These are phyloP conservation scores for Leonotis leonurus DNA, from an alignment of 257 asterid genomes.

Conservation along the genomic window DNA sequence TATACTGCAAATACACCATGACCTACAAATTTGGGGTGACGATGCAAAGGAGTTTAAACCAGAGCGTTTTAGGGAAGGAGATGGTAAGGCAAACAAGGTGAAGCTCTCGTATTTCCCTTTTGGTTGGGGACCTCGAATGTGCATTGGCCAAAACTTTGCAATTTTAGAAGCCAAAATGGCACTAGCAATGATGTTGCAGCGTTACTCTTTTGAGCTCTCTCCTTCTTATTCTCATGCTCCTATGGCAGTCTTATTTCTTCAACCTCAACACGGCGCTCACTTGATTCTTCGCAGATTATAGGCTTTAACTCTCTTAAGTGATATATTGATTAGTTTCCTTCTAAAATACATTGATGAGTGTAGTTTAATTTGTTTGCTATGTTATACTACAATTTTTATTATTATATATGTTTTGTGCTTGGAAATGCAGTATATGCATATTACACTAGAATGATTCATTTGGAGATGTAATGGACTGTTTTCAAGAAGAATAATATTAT, in stretches of 20 bases:
- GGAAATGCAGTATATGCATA: too few relatives aligned
- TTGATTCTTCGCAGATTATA: slow-evolving; percentile 18
- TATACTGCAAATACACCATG: slow-evolving; percentile 29
- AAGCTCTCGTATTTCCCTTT: slow-evolving; percentile 31
- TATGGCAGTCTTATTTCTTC: not conserved
- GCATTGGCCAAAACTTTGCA: slow-evolving; percentile 51
- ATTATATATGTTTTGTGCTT: too few relatives aligned
- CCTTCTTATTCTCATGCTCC: slow-evolving; percentile 55
- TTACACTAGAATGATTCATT: too few relatives aligned
- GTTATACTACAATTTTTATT: too few relatives aligned
- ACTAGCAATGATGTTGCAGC: slow-evolving; percentile 31
- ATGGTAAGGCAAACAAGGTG: slow-evolving; percentile 28
- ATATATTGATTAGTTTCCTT: not conserved
- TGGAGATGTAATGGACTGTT: too few relatives aligned
- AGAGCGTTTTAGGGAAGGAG: slow-evolving; percentile 40
- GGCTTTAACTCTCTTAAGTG: not conserved
- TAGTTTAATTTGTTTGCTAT: too few relatives aligned
- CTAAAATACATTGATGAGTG: too few relatives aligned
- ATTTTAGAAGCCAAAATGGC: slow-evolving; percentile 52
- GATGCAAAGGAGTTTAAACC: slow-evolving; percentile 60
- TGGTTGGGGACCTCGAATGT: slow-evolving; percentile 44
- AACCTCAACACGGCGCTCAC: slow-evolving; percentile 48
- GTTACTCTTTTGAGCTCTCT: slow-evolving; percentile 39
- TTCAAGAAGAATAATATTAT: too few relatives aligned
- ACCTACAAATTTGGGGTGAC: slow-evolving; percentile 36